These are phyloP conservation scores for Paxillus ammoniavirescens DNA, from an alignment of 768 basidiomycete species.

Conservation along the genomic window DNA sequence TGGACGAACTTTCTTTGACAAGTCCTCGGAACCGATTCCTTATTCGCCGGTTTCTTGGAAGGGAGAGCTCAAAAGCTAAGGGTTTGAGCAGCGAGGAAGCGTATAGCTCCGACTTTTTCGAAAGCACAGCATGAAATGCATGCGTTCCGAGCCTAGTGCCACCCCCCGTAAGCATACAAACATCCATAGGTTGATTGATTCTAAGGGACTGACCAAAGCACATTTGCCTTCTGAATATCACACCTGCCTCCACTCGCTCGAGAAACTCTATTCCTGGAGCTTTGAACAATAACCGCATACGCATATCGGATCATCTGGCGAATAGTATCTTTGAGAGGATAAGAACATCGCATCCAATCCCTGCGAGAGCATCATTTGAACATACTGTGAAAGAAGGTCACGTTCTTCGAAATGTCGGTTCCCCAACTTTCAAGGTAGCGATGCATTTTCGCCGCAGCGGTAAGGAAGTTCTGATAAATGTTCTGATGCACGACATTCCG, in stretches of 20 bases:
- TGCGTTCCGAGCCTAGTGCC: conserved; percentile 70
- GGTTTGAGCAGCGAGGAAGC: conserved; percentile 41
- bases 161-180: conserved; percentile 3
- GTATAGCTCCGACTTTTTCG: conserved; percentile 51
- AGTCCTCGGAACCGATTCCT: conserved; percentile 45
- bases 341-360: neutral
- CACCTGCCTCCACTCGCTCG: conserved; percentile 37
- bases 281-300: conserved; percentile 50
- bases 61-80: conserved; percentile 50
- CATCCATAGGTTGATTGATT: neutral
- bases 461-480: conserved; percentile 81
- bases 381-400: conserved; percentile 56
- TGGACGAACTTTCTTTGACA: conserved; percentile 32
- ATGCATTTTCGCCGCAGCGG: conserved; percentile 86
- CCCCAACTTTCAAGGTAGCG: conserved; percentile 72
- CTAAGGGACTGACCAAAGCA: conserved; percentile 55
- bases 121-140: conserved; percentile 71
- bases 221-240: conserved; percentile 46
- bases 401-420: conserved; percentile 40
- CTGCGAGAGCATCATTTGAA: conserved; percentile 1
- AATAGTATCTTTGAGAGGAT: conserved; percentile 50
- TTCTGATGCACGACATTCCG: conserved; percentile 66
- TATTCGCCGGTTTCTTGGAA: conserved; percentile 43
- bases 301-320: conserved; percentile 58
- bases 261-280: conserved; percentile 41